Percentiles rank a stretch among this genome's conserved stretches.
These are phyloP conservation scores for Musa troglodytarum DNA, from an alignment of 176 grass and related monocot genomes.

Conservation along the genomic window DNA sequence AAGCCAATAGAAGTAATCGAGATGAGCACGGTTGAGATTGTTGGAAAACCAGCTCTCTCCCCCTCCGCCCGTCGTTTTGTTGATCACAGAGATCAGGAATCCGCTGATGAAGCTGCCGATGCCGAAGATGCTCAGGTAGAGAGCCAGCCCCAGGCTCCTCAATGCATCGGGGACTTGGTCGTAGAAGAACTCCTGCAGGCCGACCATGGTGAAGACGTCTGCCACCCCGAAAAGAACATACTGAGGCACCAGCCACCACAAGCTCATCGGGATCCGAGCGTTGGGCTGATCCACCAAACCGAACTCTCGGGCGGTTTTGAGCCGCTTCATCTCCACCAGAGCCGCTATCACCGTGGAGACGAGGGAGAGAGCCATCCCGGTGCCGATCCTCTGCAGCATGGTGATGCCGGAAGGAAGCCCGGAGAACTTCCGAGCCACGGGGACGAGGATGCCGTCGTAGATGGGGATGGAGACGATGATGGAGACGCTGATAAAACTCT, in stretches of 20 bases:
- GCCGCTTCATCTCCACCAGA: conserved; percentile 44
- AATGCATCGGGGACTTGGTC: conserved; percentile 45
- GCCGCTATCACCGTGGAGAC: conserved; percentile 18
- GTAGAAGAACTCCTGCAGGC: conserved; percentile 67
- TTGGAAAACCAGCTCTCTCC: conserved; percentile 48
- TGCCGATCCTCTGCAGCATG: conserved; percentile 48
- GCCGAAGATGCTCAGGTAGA: conserved; percentile 47
- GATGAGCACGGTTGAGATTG: conserved; percentile 40
- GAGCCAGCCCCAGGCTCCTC: conserved; percentile 44
- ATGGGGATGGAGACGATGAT: conserved; percentile 21
- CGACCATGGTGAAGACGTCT: conserved; percentile 36
- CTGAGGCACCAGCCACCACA: conserved; percentile 66
- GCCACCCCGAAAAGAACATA: conserved; percentile 32
- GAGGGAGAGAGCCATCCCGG: conserved; percentile 25
- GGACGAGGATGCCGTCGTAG: conserved; percentile 45
- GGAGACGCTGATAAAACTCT: conserved; percentile 29
- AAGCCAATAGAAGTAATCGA: conserved; percentile 59
- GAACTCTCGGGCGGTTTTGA: conserved; percentile 18
- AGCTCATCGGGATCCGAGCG: conserved; percentile 33
- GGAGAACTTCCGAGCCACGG: conserved; percentile 16
- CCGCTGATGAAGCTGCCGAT: conserved; percentile 52
- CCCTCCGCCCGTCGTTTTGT: conserved; percentile 15
- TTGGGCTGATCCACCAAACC: conserved; percentile 12
- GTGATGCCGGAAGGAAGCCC: conserved; percentile 29
- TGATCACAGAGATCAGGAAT: conserved; percentile 34